These are phyloP conservation scores for Aspergillaceae sp. DNA, from an alignment of 2,329 filamentous ascomycete genomes.

Conservation along the genomic window DNA sequence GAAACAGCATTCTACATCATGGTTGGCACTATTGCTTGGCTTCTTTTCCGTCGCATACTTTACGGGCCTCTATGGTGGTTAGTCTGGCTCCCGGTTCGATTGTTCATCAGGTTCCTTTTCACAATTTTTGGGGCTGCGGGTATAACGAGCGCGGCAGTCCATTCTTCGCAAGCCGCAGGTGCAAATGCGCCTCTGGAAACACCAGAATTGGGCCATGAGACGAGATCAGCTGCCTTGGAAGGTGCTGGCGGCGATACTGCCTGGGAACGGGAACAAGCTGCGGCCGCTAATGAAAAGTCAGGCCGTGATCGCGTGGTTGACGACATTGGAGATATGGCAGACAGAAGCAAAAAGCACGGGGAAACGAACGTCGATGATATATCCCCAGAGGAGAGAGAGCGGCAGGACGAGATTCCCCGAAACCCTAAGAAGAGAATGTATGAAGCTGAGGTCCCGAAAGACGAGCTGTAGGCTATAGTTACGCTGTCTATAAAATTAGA, in stretches of 20 bases:
- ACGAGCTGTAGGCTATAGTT: conserved; percentile 18
- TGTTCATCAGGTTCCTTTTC: conserved; percentile 53
- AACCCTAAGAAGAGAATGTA: conserved; percentile 39
- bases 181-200: conserved; percentile 11
- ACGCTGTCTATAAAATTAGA: not conserved
- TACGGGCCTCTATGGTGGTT: conserved; percentile 91
- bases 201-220: conserved; percentile 11
- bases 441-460: not conserved
- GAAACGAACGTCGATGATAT: conserved; percentile 26
- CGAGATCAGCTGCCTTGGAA: conserved; percentile 12
- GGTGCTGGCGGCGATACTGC: conserved; percentile 9
- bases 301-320: conserved; percentile 33
- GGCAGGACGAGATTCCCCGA: conserved; percentile 31
- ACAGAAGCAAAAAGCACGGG: conserved; percentile 17
- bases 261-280: conserved; percentile 10
- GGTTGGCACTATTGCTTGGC: conserved; percentile 67
- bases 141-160: conserved; percentile 18
- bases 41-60: conserved; percentile 72
- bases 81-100: conserved; percentile 68
- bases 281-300: conserved; percentile 11
- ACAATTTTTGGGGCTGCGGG: conserved; percentile 49
- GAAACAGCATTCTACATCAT: conserved; percentile 83
- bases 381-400: conserved; percentile 26
- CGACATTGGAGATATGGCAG: conserved; percentile 34
- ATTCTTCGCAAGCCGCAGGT: conserved; percentile 15